Base-by-base conservation (phyloP, 108 stramenopile genomes). In the Cyclotella kingstonii region DNA sequence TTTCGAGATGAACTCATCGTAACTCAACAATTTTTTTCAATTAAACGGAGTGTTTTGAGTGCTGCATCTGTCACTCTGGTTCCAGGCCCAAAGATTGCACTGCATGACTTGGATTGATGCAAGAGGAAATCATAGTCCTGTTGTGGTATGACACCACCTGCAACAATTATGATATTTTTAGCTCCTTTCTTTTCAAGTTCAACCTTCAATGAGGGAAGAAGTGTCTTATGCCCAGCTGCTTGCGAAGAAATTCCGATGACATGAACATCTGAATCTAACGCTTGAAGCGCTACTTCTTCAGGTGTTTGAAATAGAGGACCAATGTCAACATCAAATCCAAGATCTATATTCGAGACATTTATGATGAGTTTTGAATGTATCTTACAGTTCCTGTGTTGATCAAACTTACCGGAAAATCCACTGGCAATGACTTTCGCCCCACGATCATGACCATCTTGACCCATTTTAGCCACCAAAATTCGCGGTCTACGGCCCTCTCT, bases 381-480 rank as follows among this genome's bases (percentile, higher is more conserved):
- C n/a, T n/a, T n/a, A n/a, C n/a, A n/a, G n/a, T n/a, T n/a, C n/a
- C n/a, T n/a, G n/a, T n/a, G n/a, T n/a, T n/a, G n/a, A n/a, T n/a
- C n/a, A 17, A 6, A 56, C 55, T 42, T 27, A 41, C 55, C 55
- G 27, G 87, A 84, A 62, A 99, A 97, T 5, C 97, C 97, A 71
- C 82, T 83, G 40, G 98, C 95, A 68, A 99, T 96, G 18, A 99
- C 96, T 60, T 97, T 98, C 38, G 96, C 98, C 25, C 98, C 98
- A 25, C 98, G 87, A 66, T 99, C 98, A 67, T 99, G 98, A 9
- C 98, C 98, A 69, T 99, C 98, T 79, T 98, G 95, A 14, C 98
- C 98, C 95, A 99, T 97, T 74, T 99, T 99, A 5, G 98, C 98
- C 1, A 99, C 96, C 40, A 99, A 63, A 60, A 99, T 93, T 2